Conservation (phyloP, 73 alveolate species). For the Stentor roeselii region DNA sequence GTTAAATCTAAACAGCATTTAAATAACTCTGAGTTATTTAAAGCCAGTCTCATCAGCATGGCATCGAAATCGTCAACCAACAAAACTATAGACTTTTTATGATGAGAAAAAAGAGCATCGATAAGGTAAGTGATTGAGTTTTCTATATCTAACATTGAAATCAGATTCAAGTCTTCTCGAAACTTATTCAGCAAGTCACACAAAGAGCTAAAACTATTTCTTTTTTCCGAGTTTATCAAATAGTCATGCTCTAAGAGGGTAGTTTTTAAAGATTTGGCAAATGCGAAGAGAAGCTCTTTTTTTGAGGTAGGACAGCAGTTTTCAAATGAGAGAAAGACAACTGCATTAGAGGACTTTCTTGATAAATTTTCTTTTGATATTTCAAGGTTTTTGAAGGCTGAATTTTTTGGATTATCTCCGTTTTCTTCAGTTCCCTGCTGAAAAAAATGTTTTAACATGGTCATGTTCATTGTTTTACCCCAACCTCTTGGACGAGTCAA, state of each 20-base stretch:
- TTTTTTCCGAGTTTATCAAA: not conserved
- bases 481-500: not conserved
- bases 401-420: too few relatives aligned
- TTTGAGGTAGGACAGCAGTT: too few relatives aligned
- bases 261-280: not conserved
- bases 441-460: not conserved
- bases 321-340: too few relatives aligned
- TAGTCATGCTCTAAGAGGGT: not conserved
- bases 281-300: not conserved
- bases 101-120: not conserved
- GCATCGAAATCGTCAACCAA: not conserved
- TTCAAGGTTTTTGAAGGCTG: too few relatives aligned
- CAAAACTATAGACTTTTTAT: not conserved
- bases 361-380: too few relatives aligned
- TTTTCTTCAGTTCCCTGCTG: too few relatives aligned
- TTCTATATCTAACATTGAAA: not conserved
- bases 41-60: not conserved
- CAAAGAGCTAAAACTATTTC: too few relatives aligned
- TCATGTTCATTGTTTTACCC: slow-evolving; percentile 23
- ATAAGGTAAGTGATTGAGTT: not conserved
- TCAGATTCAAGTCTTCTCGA: not conserved
- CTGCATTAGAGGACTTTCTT: too few relatives aligned
- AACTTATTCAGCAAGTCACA: not conserved
- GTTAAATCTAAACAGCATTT: not conserved
- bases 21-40: not conserved